phyloP scores from a whole-genome alignment of 257 asterid species.

The Coffea eugenioides region DNA sequence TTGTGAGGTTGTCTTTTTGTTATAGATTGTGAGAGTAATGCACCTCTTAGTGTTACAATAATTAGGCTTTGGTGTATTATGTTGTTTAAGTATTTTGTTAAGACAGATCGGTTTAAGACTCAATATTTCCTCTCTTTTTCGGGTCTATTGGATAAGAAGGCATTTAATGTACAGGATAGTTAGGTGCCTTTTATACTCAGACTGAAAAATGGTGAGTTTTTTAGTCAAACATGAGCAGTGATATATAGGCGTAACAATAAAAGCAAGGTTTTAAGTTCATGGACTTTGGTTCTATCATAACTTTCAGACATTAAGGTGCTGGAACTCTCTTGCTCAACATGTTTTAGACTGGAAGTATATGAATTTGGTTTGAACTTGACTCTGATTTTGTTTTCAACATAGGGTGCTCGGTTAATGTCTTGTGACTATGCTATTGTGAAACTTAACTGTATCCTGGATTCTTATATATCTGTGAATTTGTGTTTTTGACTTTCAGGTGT shows the following conservation, averaged over 20 bases:
- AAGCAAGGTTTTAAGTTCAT: background rate
- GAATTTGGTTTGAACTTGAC: background rate
- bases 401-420: background rate
- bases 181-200: background rate
- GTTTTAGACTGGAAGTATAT: background rate
- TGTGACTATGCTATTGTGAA: background rate
- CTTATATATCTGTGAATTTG: background rate
- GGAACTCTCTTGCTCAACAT: background rate
- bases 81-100: background rate
- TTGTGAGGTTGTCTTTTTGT: background rate
- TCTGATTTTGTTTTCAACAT: background rate
- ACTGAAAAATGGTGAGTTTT: background rate
- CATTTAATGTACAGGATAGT: background rate
- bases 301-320: background rate
- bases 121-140: background rate
- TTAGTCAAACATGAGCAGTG: background rate
- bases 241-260: background rate
- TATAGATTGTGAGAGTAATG: background rate
- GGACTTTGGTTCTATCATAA: background rate
- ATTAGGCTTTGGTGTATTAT: background rate
- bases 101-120: background rate
- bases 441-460: background rate
- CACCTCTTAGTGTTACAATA: background rate
- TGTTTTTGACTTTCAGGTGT: constrained; percentile 28
- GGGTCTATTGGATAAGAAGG: background rate